phyloP scores from a whole-genome alignment of 768 basidiomycete genomes.

The Russula earlei region DNA sequence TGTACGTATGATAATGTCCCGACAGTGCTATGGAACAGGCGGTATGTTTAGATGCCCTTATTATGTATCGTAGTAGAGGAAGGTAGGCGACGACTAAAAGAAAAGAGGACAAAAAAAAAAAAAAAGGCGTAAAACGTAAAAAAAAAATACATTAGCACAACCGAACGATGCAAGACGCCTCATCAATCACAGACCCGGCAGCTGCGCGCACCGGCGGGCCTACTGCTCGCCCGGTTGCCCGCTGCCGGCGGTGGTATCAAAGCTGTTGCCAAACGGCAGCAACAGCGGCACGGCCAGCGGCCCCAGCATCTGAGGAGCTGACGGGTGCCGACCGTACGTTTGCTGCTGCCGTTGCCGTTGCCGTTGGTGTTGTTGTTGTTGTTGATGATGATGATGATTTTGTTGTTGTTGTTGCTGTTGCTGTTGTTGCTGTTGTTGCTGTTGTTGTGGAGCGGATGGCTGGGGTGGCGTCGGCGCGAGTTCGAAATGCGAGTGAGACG shows the following conservation, averaged over 20 bases:
- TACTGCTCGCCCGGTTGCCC: background rate
- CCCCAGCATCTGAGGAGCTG: conserved; percentile 1
- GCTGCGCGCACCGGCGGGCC: background rate
- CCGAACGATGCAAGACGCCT: background rate
- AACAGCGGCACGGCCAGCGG: background rate
- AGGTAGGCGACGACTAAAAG: background rate
- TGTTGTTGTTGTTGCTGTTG: too few species aligned
- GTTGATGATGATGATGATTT: too few species aligned
- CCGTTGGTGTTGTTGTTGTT: too few species aligned
- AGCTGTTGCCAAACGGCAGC: conserved; percentile 11
- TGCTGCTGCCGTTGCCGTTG: too few species aligned
- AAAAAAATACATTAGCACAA: background rate
- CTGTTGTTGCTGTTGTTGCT: too few species aligned
- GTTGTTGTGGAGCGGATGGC: background rate
- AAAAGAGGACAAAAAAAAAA: background rate
- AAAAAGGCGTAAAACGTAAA: background rate
- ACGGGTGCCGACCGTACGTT: background rate
- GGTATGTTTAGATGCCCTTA: conserved; percentile 12
- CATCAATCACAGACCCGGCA: background rate
- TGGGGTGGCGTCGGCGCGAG: conserved; percentile 7
- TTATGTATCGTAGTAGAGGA: conserved; percentile 14
- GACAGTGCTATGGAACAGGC: conserved; percentile 10
- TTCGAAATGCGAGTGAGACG: conserved; percentile 15
- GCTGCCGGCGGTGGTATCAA: background rate
- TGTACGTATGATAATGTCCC: conserved; percentile 13